Evolutionary conservation across 2,329 filamentous ascomycete genomes (phyloP).

Genomic region (Fusarium metavorans): DNA sequence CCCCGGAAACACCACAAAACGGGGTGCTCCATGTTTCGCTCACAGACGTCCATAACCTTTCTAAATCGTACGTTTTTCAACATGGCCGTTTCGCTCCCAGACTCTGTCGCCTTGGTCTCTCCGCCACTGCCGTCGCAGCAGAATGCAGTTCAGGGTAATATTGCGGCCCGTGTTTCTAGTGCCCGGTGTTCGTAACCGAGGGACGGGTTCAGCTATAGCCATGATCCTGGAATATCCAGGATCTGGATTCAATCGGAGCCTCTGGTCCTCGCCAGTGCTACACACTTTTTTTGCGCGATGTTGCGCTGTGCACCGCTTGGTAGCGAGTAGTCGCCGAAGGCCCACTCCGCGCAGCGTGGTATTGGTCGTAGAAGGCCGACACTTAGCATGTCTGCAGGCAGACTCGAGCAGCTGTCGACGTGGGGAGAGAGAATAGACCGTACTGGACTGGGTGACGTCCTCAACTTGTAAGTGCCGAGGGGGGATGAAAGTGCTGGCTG

Average conservation of each 20-base stretch:
- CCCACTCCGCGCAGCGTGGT: neutral
- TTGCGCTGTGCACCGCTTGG: neutral
- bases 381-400: constrained; percentile 1
- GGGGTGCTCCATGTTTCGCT: constrained; percentile 6
- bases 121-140: constrained; percentile 8
- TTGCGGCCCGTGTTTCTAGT: constrained; percentile 23
- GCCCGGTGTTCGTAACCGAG: constrained; percentile 16
- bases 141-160: constrained; percentile 7
- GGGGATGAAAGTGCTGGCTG: constrained; percentile 16
- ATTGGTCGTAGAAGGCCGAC: neutral
- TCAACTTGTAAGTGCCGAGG: constrained; percentile 28
- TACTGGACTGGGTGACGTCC: constrained; percentile 19
- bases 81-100: neutral
- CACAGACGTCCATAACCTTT: constrained; percentile 17
- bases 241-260: neutral
- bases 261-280: neutral
- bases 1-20: constrained; percentile 22
- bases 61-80: constrained; percentile 34
- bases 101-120: neutral
- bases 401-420: constrained; percentile 12
- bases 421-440: constrained; percentile 15
- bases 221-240: constrained; percentile 15
- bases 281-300: neutral
- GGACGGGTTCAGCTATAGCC: constrained; percentile 11
- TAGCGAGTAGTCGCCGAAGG: neutral